Conservation (phyloP, 2,329 filamentous ascomycete species). For the Nigrospora osmanthi region DNA sequence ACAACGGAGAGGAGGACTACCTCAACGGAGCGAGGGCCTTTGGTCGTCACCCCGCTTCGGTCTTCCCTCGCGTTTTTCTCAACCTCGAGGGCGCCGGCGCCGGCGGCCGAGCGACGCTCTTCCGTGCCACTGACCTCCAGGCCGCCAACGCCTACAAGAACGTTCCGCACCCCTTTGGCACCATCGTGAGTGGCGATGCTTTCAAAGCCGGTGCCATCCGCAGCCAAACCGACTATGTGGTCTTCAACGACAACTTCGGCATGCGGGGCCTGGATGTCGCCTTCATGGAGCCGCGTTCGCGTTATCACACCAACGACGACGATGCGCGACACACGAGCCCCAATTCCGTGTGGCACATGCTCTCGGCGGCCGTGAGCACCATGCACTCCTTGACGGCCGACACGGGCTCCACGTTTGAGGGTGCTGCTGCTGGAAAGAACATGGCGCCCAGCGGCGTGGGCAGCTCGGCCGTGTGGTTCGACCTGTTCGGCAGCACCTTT, state of each 20-base stretch:
- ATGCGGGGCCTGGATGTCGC: conserved; percentile 82
- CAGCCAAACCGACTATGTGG: conserved; percentile 79
- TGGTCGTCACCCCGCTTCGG: conserved; percentile 68
- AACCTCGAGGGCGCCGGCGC: conserved; percentile 90
- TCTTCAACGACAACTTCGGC: conserved; percentile 68
- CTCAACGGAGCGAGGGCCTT: conserved; percentile 79
- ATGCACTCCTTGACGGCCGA: conserved; percentile 61
- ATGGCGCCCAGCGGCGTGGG: conserved; percentile 57
- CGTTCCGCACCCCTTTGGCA: conserved; percentile 68
- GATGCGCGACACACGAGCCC: conserved; percentile 66
- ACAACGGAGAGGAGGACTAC: conserved; percentile 89
- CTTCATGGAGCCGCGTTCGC: conserved; percentile 73
- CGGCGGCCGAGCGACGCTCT: conserved; percentile 75
- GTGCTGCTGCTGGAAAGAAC: conserved; percentile 41
- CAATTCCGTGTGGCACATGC: conserved; percentile 81
- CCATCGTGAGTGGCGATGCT: conserved; percentile 70
- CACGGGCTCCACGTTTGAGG: conserved; percentile 52
- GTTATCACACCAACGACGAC: conserved; percentile 84
- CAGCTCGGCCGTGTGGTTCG: conserved; percentile 77
- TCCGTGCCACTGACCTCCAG: conserved; percentile 77
- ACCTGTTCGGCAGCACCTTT: conserved; percentile 72
- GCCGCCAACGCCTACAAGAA: conserved; percentile 68
- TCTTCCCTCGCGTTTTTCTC: conserved; percentile 73
- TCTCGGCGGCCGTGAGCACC: conserved; percentile 70
- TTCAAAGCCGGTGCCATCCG: conserved; percentile 70